These are phyloP conservation scores for Fusarium denticulatum DNA, from an alignment of 2,329 filamentous ascomycete genomes.

Conservation along the genomic window DNA sequence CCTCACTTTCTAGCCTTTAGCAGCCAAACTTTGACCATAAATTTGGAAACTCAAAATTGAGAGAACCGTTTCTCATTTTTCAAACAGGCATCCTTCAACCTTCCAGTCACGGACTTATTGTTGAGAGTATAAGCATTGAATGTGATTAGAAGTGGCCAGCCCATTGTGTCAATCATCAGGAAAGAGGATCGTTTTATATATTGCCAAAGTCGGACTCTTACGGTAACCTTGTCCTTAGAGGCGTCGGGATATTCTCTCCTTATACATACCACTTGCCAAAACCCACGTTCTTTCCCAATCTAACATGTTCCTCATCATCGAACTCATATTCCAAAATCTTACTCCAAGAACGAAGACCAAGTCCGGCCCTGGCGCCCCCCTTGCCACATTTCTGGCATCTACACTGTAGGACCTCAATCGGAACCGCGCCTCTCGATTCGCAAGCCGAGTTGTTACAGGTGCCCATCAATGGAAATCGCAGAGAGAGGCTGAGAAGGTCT, in stretches of 20 bases:
- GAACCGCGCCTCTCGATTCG: not conserved
- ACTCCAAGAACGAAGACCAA: rapidly evolving
- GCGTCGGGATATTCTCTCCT: too few species aligned
- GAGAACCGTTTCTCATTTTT: not conserved
- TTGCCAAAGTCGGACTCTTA: not conserved
- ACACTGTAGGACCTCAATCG: not conserved
- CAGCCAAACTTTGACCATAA: not conserved
- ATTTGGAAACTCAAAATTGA: not conserved
- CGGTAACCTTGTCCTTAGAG: not conserved
- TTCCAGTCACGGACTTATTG: not conserved
- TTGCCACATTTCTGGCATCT: not conserved
- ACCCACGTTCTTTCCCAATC: not conserved
- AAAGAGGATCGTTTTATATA: rapidly evolving
- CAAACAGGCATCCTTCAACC: too few species aligned
- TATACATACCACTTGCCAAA: not conserved
- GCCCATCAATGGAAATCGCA: rapidly evolving
- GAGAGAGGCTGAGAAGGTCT: not conserved
- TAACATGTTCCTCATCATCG: not conserved
- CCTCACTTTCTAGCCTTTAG: not conserved
- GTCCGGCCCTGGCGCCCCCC: rapidly evolving
- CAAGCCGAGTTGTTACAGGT: not conserved
- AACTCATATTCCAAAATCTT: not conserved
- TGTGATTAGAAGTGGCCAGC: rapidly evolving
- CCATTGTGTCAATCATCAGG: rapidly evolving
- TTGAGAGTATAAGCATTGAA: rapidly evolving